Evolutionary conservation across 1,284 basidiomycete genomes (phyloP).

Genomic region (Vanrija humicola): DNA sequence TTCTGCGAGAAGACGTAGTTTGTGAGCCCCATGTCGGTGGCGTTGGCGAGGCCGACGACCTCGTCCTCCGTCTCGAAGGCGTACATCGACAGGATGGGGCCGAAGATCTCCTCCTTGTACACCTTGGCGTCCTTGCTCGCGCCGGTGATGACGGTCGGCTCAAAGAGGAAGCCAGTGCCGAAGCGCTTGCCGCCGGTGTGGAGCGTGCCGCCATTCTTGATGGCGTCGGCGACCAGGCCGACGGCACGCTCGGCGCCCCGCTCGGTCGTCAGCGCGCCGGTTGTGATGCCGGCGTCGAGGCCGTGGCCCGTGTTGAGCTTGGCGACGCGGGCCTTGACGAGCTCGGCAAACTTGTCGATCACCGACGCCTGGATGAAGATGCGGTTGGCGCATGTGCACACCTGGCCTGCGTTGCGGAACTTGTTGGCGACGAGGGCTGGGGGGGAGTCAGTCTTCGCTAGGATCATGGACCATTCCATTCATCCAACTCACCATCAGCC

Average conservation of each 20-base stretch:
- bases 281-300: slow-evolving; percentile 64
- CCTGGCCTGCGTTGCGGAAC: slow-evolving; percentile 83
- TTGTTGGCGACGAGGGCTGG: slow-evolving; percentile 67
- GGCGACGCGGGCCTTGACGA: slow-evolving; percentile 54
- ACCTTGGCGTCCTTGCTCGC: slow-evolving; percentile 64
- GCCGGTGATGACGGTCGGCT: slow-evolving; percentile 78
- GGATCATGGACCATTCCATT: too few species aligned
- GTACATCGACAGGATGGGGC: slow-evolving; percentile 56
- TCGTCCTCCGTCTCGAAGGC: slow-evolving; percentile 90
- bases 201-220: slow-evolving; percentile 73
- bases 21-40: slow-evolving; percentile 75
- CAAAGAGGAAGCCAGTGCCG: slow-evolving; percentile 60
- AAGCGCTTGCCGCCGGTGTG: slow-evolving; percentile 72
- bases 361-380: slow-evolving; percentile 67
- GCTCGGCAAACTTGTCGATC: slow-evolving; percentile 27
- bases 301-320: slow-evolving; percentile 85
- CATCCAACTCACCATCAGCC: slow-evolving; percentile 18
- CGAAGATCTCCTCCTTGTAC: slow-evolving; percentile 76
- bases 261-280: slow-evolving; percentile 82
- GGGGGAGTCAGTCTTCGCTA: not conserved
- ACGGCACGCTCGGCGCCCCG: slow-evolving; percentile 77
- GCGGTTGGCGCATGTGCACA: slow-evolving; percentile 59
- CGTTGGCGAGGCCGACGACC: slow-evolving; percentile 76
- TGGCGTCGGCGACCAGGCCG: slow-evolving; percentile 75
- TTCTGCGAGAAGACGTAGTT: slow-evolving; percentile 88